phyloP scores from a whole-genome alignment of 257 asterid species.

The Solanum bulbocastanum region DNA sequence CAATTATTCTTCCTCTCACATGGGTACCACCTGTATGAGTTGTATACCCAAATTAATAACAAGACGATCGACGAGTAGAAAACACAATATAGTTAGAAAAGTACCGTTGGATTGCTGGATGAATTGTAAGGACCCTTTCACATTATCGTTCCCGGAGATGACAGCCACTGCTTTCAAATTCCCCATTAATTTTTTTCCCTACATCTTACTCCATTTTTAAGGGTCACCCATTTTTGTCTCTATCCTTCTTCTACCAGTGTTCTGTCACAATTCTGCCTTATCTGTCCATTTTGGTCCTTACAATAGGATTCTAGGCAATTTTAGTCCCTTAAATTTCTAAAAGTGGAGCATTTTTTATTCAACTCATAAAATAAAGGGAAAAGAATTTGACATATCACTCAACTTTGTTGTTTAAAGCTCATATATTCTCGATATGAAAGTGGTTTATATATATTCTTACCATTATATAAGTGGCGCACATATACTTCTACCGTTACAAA shows the following conservation, averaged over 20 bases:
- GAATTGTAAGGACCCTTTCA: constrained; percentile 67
- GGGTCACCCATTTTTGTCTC: background rate
- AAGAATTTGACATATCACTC: background rate
- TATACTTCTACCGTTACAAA: too few species aligned
- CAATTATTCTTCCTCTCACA: constrained; percentile 57
- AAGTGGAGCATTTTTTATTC: too few species aligned
- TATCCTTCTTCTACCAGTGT: background rate
- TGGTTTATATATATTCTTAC: background rate
- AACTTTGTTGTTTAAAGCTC: background rate
- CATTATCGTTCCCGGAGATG: constrained; percentile 49
- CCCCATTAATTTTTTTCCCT: constrained; percentile 18
- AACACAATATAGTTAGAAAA: background rate
- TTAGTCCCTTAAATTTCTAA: background rate
- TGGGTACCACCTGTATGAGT: constrained; percentile 26
- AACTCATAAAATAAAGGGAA: too few species aligned
- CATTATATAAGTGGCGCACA: too few species aligned
- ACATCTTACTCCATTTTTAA: background rate
- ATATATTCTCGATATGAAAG: too few species aligned
- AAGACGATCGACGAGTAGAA: background rate
- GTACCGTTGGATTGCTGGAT: constrained; percentile 42
- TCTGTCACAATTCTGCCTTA: background rate
- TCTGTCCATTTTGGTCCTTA: background rate
- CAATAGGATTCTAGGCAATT: background rate
- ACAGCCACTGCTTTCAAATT: constrained; percentile 70
- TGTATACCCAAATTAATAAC: background rate